Evolutionary conservation across 2,329 filamentous ascomycete genomes (phyloP).

Genomic region (Huntiella moniliformis): DNA sequence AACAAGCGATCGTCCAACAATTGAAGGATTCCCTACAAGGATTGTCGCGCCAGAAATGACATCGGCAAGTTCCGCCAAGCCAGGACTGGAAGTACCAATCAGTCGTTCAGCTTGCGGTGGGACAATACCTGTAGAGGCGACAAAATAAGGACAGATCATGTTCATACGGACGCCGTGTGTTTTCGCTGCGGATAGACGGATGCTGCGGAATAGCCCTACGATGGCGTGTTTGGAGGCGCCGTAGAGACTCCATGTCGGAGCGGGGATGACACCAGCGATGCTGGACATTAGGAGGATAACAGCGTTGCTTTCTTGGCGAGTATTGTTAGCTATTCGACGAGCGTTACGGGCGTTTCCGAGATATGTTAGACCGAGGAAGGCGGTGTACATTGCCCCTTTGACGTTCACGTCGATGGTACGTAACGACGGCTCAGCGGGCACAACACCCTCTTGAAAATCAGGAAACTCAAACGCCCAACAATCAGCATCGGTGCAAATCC

Average conservation of each 20-base stretch:
- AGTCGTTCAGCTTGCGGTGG: slow-evolving; percentile 26
- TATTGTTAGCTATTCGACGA: slow-evolving; percentile 14
- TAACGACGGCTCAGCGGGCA: slow-evolving; percentile 28
- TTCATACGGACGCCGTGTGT: slow-evolving; percentile 38
- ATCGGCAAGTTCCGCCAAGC: slow-evolving; percentile 22
- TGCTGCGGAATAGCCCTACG: slow-evolving; percentile 41
- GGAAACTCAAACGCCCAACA: slow-evolving; percentile 28
- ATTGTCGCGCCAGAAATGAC: slow-evolving; percentile 42
- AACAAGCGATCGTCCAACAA: slow-evolving; percentile 37
- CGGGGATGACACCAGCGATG: slow-evolving; percentile 32
- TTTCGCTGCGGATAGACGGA: slow-evolving; percentile 29
- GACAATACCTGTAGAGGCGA: slow-evolving; percentile 38
- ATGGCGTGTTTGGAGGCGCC: slow-evolving; percentile 41
- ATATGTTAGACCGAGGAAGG: slow-evolving; percentile 43
- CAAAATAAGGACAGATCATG: slow-evolving; percentile 48
- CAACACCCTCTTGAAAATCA: slow-evolving; percentile 21
- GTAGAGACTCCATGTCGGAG: slow-evolving; percentile 24
- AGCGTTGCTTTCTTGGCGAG: slow-evolving; percentile 29
- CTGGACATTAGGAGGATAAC: slow-evolving; percentile 41
- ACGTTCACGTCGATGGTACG: slow-evolving; percentile 43
- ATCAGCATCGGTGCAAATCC: slow-evolving; percentile 26
- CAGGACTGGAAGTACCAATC: slow-evolving; percentile 26
- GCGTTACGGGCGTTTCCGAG: slow-evolving; percentile 19
- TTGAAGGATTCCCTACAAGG: slow-evolving; percentile 36
- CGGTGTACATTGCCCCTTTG: slow-evolving; percentile 44